Evolutionary conservation across 2,329 filamentous ascomycete genomes (phyloP).

Genomic region (Fusarium nanum): DNA sequence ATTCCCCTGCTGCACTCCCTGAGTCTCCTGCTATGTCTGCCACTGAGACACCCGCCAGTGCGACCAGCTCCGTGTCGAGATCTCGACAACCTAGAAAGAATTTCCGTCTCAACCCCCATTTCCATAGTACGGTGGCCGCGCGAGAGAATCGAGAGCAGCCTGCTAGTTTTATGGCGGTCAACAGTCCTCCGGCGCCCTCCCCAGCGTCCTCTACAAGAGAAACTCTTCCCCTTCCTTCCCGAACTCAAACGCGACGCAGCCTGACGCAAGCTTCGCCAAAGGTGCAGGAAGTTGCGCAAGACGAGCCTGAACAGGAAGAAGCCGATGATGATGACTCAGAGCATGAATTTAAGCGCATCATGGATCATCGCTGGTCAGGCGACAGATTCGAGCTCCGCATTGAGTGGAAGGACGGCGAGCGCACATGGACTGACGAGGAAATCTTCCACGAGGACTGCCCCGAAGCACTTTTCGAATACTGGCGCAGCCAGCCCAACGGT

Average conservation of each 20-base stretch:
- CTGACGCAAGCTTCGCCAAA: neutral
- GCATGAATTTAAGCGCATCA: slow-evolving; percentile 34
- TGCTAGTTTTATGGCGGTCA: neutral
- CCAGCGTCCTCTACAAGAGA: neutral
- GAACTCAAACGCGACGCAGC: neutral
- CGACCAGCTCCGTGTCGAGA: neutral
- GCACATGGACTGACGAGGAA: slow-evolving; percentile 52
- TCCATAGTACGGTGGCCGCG: neutral
- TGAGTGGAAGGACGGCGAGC: slow-evolving; percentile 47
- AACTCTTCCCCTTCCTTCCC: neutral
- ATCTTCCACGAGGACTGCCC: slow-evolving; percentile 51
- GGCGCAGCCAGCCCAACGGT: slow-evolving; percentile 45
- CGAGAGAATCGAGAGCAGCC: neutral
- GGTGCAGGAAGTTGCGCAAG: neutral
- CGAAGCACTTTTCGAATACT: slow-evolving; percentile 49
- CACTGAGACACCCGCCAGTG: neutral
- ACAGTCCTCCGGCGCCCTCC: neutral
- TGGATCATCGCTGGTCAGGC: slow-evolving; percentile 47
- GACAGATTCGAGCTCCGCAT: slow-evolving; percentile 49
- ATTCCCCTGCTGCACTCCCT: neutral
- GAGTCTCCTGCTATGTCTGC: neutral
- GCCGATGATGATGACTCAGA: slow-evolving; percentile 3
- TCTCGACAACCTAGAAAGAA: neutral
- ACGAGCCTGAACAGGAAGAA: neutral
- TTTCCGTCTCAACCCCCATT: neutral